phyloP scores from a whole-genome alignment of 2,329 filamentous ascomycete species.

The Neopestalotiopsis rosae region DNA sequence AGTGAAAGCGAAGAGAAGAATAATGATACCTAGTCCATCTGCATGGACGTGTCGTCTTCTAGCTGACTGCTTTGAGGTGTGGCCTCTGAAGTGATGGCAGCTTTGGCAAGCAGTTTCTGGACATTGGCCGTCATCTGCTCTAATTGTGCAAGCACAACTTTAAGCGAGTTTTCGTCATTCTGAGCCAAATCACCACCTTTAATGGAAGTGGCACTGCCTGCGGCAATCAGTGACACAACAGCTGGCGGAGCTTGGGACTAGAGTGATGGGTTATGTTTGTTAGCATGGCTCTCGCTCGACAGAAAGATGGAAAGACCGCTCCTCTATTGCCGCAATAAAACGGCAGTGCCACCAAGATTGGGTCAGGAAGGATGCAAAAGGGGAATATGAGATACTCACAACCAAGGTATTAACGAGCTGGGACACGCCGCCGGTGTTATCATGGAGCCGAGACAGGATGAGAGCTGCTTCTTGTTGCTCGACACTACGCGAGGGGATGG shows the following conservation, averaged over 20 bases:
- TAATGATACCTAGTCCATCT: conserved; percentile 13
- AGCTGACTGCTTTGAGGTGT: background rate
- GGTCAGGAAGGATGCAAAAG: background rate
- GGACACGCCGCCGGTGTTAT: conserved; percentile 54
- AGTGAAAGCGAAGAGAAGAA: background rate
- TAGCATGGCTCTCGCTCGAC: background rate
- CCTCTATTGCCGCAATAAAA: background rate
- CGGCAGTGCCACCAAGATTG: background rate
- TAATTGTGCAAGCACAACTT: conserved; percentile 53
- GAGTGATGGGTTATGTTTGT: background rate
- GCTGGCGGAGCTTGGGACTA: conserved; percentile 51
- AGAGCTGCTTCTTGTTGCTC: conserved; percentile 71
- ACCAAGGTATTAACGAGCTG: conserved; percentile 65
- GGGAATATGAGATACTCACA: conserved; percentile 51
- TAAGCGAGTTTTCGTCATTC: conserved; percentile 50
- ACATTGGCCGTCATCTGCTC: conserved; percentile 51
- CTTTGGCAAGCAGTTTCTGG: conserved; percentile 39
- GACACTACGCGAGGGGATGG: conserved; percentile 49
- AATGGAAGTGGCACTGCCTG: conserved; percentile 49
- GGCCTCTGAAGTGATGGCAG: conserved; percentile 14
- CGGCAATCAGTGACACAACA: conserved; percentile 56
- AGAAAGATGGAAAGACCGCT: background rate
- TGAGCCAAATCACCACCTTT: conserved; percentile 44
- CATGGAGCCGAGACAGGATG: conserved; percentile 63
- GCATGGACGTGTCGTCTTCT: conserved; percentile 20